phyloP scores from a whole-genome alignment of 192 early-diverging fungal genomes.

The Oehlia diaphana region DNA sequence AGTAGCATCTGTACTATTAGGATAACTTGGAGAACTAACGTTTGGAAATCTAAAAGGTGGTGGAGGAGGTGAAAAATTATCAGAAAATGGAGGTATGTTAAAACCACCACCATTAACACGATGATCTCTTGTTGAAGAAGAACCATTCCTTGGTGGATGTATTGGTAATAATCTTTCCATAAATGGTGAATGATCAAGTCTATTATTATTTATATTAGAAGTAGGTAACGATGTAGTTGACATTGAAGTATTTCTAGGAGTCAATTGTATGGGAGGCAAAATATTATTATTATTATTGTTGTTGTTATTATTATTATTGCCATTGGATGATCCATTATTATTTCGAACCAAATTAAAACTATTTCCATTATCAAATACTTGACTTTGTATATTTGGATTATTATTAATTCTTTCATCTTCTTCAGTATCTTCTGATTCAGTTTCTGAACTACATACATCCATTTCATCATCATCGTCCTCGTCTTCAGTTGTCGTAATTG shows the following conservation, averaged over 20 bases:
- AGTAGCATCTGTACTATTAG: neutral
- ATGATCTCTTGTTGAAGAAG: neutral
- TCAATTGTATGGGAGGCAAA: conserved; percentile 20
- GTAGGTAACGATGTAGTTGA: neutral
- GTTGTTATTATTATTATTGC: neutral
- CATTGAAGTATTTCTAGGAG: neutral
- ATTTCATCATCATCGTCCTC: conserved; percentile 23
- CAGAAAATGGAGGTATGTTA: neutral
- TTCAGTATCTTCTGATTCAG: conserved; percentile 15
- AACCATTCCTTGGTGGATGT: conserved; percentile 9
- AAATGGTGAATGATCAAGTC: neutral
- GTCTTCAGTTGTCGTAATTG: neutral
- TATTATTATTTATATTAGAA: neutral
- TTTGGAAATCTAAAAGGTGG: neutral
- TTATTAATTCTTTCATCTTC: neutral
- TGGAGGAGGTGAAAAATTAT: neutral
- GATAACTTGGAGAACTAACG: conserved; percentile 11
- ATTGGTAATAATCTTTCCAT: neutral
- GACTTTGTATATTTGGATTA: neutral
- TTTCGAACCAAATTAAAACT: neutral
- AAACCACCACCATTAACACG: neutral
- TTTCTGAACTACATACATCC: conserved; percentile 14
- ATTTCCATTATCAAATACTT: neutral
- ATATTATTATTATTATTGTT: neutral
- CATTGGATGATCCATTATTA: neutral